Evolutionary conservation across 2,329 filamentous ascomycete genomes (phyloP), one percentile per base, ranked within the genome.

Genomic region (Colletotrichum aenigma): DNA sequence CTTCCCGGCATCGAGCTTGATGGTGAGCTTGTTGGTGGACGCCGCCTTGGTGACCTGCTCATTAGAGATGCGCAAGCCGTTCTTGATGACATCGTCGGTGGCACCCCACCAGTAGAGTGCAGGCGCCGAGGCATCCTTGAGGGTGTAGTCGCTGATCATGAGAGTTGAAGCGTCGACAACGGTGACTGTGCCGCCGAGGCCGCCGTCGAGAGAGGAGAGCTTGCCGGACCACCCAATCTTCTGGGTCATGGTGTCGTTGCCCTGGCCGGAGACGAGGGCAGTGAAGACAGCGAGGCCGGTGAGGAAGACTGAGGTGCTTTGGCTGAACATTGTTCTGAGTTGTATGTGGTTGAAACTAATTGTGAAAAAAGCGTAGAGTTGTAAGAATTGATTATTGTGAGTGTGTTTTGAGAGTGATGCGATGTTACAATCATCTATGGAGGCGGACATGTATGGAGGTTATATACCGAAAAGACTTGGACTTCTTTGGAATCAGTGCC

Each of bases 81-180:
- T 32, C 48, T 72, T 66, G 56, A 81, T 70, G 16, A 76, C 34
- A 21, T 70, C 74, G 64, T 62, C 70, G 9, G 76, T 78, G 8
- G 77, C 65, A 13, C 80, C 80, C 80, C 80, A 81, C 80, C 80
- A 81, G 77, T 81, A 81, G 12, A 81, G 77, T 6, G 79, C 80
- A 6, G 80, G 80, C 7, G 80, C 80, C 26, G 74, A 77, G 69
- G 79, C 80, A 16, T 80, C 78, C 26, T 79, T 72, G 72, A 81
- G 79, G 18, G 73, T 79, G 75, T 81, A 81, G 24, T 64, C 43
- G 30, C 70, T 68, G 70, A 81, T 77, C 24, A 60, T 65, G 65
- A 81, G 67, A n/a, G 79, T 74, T 12, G 43, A 77, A 26, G 79
- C 70, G 75, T 80, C 70, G 56, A 73, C 65, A 26, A 81, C 80